These are phyloP conservation scores for Thelonectria blattea DNA, from an alignment of 2,329 filamentous ascomycete species.

Conservation along the genomic window DNA sequence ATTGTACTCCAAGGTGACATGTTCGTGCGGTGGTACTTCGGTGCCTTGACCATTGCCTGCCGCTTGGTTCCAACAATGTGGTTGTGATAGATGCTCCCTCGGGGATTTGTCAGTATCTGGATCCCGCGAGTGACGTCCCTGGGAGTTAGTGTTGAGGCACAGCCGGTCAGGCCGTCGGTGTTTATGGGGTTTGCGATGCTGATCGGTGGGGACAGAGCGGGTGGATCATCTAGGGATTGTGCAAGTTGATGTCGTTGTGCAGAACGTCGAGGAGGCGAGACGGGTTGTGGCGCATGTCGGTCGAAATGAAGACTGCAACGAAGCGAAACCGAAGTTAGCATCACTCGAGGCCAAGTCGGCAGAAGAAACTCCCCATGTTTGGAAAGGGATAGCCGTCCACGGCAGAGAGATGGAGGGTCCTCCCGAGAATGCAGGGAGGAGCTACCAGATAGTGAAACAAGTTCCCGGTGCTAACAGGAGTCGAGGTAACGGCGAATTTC, in stretches of 20 bases:
- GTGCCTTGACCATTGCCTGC: constrained; percentile 15
- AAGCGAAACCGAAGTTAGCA: neutral
- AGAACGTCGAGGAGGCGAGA: neutral
- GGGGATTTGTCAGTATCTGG: constrained; percentile 19
- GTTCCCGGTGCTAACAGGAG: constrained; percentile 15
- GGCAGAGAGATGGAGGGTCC: constrained; percentile 5
- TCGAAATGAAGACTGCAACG: neutral
- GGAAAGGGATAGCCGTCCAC: constrained; percentile 2
- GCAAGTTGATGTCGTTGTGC: neutral
- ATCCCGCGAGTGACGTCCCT: constrained; percentile 20
- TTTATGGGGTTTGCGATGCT: constrained; percentile 25
- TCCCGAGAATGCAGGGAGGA: constrained; percentile 17
- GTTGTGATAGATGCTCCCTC: constrained; percentile 17
- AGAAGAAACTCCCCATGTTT: constrained; percentile 1
- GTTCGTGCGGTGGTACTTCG: constrained; percentile 21
- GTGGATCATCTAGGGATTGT: constrained; percentile 13
- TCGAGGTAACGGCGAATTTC: constrained; percentile 1
- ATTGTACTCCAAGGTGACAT: neutral
- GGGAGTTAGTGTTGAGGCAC: constrained; percentile 29
- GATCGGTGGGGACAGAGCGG: constrained; percentile 28
- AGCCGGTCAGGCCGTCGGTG: constrained; percentile 35
- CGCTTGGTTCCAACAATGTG: constrained; percentile 16
- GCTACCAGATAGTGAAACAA: constrained; percentile 14
- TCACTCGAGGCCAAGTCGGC: too few species aligned
- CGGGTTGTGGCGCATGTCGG: too few species aligned